Base-by-base conservation (phyloP, 768 basidiomycete genomes). In the Pleurotus djamor region DNA sequence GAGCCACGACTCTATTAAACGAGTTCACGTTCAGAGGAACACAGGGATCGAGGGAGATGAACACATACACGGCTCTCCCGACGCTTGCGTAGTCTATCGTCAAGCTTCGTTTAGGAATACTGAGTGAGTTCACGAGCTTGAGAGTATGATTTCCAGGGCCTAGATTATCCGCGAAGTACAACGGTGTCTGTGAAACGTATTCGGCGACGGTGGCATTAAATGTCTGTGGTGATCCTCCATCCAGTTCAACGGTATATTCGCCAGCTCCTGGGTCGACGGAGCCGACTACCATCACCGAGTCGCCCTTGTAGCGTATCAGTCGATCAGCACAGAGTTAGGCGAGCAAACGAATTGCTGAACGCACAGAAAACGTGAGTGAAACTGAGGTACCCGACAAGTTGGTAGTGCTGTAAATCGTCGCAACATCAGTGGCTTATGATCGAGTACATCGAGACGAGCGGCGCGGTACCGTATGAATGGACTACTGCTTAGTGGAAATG, bases 161-260 rank as follows among this genome's bases (percentile, higher is more conserved):
- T 4, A 60, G 45, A 45, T 60, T 48, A 52, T 47, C 47, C 7
- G 59, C 55, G 28, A 28, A 50, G 37, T 57, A 60, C 7, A 60
- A 28, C 54, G 48, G 5, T 5, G 48, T 48, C 34, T 56, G 52
- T 21, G 59, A 33, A 1, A 16, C 17, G n/a, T 60, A 57, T n/a
- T 34, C 41, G 5, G 44, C 21, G 38, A 47, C 32, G n/a, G 54
- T 45, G 10, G 54, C 59, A 36, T 55, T 48, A 13, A 37, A 57
- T 17, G 17, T 56, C 4, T 57, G 14, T 2, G 45, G 37, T 1
- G 52, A 21, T 6, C 4, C 16, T 17, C 37, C n/a, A 28, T 60
- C 59, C 16, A 60, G n/a, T 36, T 60, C 21, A 8, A 57, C 44
- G 10, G 43, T 32, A 45, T 56, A 60, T 5, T 28, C 9, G 3